Evolutionary conservation across 805 yeast genomes (phyloP), one percentile per base, ranked within the genome.

Genomic region (Kodamaea leandrae): DNA sequence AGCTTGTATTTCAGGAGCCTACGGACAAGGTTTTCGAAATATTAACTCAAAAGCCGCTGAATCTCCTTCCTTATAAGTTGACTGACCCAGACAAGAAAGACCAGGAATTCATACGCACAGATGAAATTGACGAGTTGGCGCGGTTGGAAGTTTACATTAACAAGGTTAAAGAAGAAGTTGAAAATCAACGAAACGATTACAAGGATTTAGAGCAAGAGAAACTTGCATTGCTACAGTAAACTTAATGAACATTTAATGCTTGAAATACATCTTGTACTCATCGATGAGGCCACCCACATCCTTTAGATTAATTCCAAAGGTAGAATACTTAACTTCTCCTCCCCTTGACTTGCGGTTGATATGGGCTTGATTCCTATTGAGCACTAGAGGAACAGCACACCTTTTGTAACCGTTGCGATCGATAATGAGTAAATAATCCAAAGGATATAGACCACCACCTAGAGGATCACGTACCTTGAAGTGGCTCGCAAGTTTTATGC

Each of bases 1-100:
- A 93, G 58, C 66, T 93, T 14, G 96, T 93, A 2, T 93, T 93
- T 57, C 87, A 85, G 58, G 99, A 93, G 61, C 99, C 99, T 2
- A 89, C 96, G 5, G 98, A 93, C 52, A 76, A 76, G 15, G 78
- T 89, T 63, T 91, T 93, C 64, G 87, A 83, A 50, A 66, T 81
- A 4, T 71, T 91, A 54, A 86, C 96, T 4, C 60, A 71, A 27
- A 74, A 76, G 44, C 91, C 95, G 70, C 81, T 35, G 72, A 83
- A 54, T 47, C 74, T 52, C 48, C 78, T 57, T 72, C 74, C 74
- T 1, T 64, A 63, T 43, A 57, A 60, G 42, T 49, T 64, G 24
- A 39, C 58, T 3, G 60, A 55, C 37, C 64, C 64, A 4, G 61
- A 58, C 4, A 66, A 63, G 41, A 53, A 63, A 39, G 73, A 68